Percentiles rank a stretch among this genome's conserved stretches.
Evolutionary conservation across 805 yeast genomes (phyloP).

Genomic region (Saturnispora saitoi): DNA sequence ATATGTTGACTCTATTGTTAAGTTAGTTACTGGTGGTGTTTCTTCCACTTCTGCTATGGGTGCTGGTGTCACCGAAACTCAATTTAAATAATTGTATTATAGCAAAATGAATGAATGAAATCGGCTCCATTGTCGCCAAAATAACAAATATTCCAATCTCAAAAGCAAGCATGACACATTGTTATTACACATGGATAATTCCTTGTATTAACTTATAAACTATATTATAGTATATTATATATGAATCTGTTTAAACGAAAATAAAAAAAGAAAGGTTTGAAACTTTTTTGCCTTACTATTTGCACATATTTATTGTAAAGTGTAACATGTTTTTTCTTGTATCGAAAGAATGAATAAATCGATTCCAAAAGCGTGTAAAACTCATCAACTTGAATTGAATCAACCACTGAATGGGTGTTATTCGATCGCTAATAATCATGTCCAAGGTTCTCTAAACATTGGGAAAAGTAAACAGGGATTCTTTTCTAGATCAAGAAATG

Average conservation of each 20-base stretch:
- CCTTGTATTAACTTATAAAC: background rate
- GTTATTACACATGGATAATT: background rate
- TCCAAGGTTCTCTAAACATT: background rate
- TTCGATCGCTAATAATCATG: slow-evolving; percentile 1
- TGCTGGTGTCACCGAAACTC: slow-evolving; percentile 95
- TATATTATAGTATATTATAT: background rate
- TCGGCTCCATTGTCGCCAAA: too few species aligned
- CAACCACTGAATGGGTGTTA: background rate
- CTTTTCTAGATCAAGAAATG: background rate
- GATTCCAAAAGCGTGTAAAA: background rate
- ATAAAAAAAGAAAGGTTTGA: background rate
- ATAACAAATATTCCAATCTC: too few species aligned
- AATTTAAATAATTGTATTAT: slow-evolving; percentile 45
- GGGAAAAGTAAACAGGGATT: background rate
- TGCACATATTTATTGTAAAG: background rate
- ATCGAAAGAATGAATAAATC: background rate
- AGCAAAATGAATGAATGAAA: too few species aligned
- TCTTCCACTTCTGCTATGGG: slow-evolving; percentile 98
- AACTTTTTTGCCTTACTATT: background rate
- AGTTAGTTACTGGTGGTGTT: slow-evolving; percentile 89
- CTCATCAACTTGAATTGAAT: background rate
- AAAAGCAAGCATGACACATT: background rate
- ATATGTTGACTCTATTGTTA: slow-evolving; percentile 84
- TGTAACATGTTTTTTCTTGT: background rate
- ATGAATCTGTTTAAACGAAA: background rate